These are phyloP conservation scores for Corymbia maculata DNA, from an alignment of 345 rosid genomes.

Conservation along the genomic window DNA sequence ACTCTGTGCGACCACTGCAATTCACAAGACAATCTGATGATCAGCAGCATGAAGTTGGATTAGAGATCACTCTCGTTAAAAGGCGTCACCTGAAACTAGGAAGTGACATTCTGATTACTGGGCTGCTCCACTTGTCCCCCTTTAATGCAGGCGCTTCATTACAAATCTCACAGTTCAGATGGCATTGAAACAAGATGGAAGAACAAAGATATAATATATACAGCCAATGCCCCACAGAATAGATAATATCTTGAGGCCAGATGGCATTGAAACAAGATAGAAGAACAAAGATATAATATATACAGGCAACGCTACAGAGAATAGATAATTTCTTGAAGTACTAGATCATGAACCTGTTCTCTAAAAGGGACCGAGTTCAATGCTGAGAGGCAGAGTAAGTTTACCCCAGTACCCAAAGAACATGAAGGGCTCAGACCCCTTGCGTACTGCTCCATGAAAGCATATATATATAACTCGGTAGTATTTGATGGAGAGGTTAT, in stretches of 20 bases:
- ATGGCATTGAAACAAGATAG: not conserved
- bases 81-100: constrained; percentile 79
- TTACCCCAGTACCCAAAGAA: not conserved
- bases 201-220: not conserved
- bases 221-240: not conserved
- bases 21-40: not conserved
- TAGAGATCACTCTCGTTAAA: not conserved
- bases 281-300: not conserved
- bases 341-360: not conserved
- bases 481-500: not conserved
- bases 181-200: not conserved
- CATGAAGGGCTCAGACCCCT: not conserved
- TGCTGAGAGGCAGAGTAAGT: not conserved
- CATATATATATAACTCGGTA: not conserved
- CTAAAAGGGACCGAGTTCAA: not conserved
- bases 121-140: constrained; percentile 47
- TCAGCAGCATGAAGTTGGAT: not conserved
- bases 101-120: constrained; percentile 61
- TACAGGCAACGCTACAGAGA: not conserved
- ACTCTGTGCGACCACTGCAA: constrained; percentile 72
- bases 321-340: not conserved
- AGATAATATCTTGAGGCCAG: not conserved
- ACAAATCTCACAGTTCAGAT: not conserved
- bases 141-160: constrained; percentile 27
- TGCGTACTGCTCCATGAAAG: not conserved